Evolutionary conservation across 345 rosid genomes (phyloP), one percentile per base, ranked within the genome.

Genomic region (Acer negundo): DNA sequence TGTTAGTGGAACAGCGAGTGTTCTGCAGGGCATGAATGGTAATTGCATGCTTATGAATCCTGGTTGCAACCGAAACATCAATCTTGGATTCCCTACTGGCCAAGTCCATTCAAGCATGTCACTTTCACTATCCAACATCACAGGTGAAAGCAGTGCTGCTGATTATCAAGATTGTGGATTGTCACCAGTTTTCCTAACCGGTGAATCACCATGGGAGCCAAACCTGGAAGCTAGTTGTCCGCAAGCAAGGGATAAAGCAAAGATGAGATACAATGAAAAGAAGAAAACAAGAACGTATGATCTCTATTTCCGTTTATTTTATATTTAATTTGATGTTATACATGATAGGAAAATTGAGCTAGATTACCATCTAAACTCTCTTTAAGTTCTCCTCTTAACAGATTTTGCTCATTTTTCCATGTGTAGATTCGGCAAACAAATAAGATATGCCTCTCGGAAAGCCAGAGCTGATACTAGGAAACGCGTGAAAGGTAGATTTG

Each of bases 401-500:
- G 44, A 79, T 61, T 63, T 62, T 80, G 6, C 38, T 26, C 16
- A 38, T 72, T 64, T 69, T n/a, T 71, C 35, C 42, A 44, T 73
- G 15, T 85, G 77, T 65, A 95, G 98, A 70, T 95, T 92, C 63
- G 91, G 92, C 7, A 93, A 95, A 69, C 95, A 95, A 80, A 95
- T 95, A 83, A 85, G 95, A 80, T 95, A 95, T 73, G 95, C 92
- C 59, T 90, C 97, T 16, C 90, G 97, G 1, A 94, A 94, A 87
- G 97, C 94, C 59, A 91, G 98, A 81, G 98, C 98, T 38, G 97
- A 95, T 73, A 90, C 94, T 10, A 92, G 98, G 81, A 95, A 90
- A 78, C 85, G 97, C 13, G 98, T 90, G 76, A 95, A 95, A 81
- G 98, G 97, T 35, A 87, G 97, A 85, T 95, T 95, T 81, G 97